A percentile compares a stretch with the other conserved stretches of the same genome.
Evolutionary conservation across 306 rosid species (phyloP).

Genomic region (Dalbergia cochinchinensis): DNA sequence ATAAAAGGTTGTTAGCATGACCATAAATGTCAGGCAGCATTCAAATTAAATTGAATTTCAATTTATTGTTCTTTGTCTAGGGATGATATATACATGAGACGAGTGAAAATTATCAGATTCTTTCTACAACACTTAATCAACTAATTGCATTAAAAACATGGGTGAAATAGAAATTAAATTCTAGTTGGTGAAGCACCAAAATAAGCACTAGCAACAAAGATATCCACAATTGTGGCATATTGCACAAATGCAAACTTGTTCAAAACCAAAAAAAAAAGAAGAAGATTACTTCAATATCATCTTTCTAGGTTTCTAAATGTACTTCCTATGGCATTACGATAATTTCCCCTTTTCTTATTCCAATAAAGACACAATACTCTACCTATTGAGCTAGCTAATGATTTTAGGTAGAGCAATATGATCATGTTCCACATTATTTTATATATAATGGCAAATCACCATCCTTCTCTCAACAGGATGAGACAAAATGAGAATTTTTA

Average conservation of each 20-base stretch:
- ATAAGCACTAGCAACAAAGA: neutral
- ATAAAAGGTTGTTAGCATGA: too few relatives aligned
- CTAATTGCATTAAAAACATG: slow-evolving; percentile 58
- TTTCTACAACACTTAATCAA: slow-evolving; percentile 56
- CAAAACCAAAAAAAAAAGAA: neutral
- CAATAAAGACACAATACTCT: too few relatives aligned
- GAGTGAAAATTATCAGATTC: too few relatives aligned
- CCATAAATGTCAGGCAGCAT: too few relatives aligned
- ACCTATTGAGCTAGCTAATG: neutral
- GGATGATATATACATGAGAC: neutral
- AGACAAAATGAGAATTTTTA: slow-evolving; percentile 4
- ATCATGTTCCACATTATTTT: neutral
- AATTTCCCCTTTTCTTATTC: too few relatives aligned
- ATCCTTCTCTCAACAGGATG: neutral
- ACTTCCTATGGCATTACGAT: too few relatives aligned
- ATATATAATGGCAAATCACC: neutral
- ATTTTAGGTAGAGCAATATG: neutral
- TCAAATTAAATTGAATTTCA: too few relatives aligned
- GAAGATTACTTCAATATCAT: slow-evolving; percentile 17
- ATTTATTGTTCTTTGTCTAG: too few relatives aligned
- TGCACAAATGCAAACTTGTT: neutral
- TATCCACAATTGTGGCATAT: neutral
- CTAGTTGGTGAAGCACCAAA: neutral
- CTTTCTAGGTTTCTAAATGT: neutral
- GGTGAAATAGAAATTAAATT: slow-evolving; percentile 31